Base-by-base conservation (phyloP, 164 flowering plant species). In the Chimonanthus praecox region DNA sequence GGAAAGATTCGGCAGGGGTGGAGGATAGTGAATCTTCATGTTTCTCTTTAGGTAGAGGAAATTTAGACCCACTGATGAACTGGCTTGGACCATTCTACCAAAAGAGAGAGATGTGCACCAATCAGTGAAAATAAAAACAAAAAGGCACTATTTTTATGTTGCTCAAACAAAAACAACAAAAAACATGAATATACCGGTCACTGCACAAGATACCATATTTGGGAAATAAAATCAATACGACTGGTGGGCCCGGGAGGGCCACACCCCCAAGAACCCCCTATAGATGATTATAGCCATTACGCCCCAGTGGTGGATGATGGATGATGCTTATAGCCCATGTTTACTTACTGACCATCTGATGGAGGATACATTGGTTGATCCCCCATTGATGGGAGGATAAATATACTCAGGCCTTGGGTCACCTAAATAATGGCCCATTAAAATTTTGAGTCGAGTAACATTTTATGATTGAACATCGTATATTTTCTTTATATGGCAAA, bases 81-180 rank as follows among this genome's bases (percentile, higher is more conserved):
- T 88, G 91, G 69, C 80, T 78, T 61, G 98, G 89, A 6, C 99
- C 99, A 78, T 95, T 87, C 99, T 95, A 82, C 18, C 51, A 81
- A 70, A 68, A 21, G 65, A 67, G 33, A 20, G 21, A 21, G 13
- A 13, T 8, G 7, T 69, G 6, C 43, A 69, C 43, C 3, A 10
- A 54, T 54, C 60, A 4, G 10, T 54, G 16, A 54, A n/a, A 11
- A 54, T 13, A 6, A 11, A 13, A 13, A 54, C 11, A 54, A 54
- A 54, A 5, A 54, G 60, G 60, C 16, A 54, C 16, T 54, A 54
- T 20, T 20, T 20, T 20, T 3, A 54, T 54, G 60, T 11, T 54
- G 60, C 11, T 54, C 60, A 13, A 54, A 11, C 60, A 54, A 10
- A n/a, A 54, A n/a, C 11, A 6, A 54, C 1, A 11, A 5, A 11